phyloP scores from a whole-genome alignment of 2,329 filamentous ascomycete species.

The Podosphaera xanthii region DNA sequence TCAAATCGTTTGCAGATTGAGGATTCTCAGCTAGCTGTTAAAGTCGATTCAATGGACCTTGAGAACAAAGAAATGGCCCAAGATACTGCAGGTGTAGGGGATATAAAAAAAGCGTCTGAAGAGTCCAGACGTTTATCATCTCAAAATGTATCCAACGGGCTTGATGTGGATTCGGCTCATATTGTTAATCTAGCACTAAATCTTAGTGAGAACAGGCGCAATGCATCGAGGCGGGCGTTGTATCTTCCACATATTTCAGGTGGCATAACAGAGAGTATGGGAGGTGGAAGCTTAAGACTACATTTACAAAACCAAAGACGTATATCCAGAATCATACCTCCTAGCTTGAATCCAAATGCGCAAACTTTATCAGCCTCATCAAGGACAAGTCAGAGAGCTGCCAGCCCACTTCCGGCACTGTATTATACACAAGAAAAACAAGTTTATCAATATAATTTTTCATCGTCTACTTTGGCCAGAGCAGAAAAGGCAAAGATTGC shows the following conservation, averaged over 20 bases:
- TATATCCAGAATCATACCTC: constrained; percentile 36
- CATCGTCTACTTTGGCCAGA: constrained; percentile 56
- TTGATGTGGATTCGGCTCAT: constrained; percentile 61
- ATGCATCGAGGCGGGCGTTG: constrained; percentile 29
- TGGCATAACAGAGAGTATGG: constrained; percentile 23
- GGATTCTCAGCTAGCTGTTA: constrained; percentile 8
- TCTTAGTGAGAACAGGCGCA: constrained; percentile 57
- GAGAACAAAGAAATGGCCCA: constrained; percentile 4
- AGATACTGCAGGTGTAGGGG: constrained; percentile 2
- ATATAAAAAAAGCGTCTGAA: neutral
- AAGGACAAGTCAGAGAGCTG: constrained; percentile 20
- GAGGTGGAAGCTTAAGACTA: constrained; percentile 37
- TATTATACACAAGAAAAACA: constrained; percentile 24
- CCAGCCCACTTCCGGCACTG: constrained; percentile 24
- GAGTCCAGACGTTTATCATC: neutral
- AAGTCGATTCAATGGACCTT: constrained; percentile 6
- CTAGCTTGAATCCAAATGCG: constrained; percentile 23
- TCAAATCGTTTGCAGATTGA: constrained; percentile 7
- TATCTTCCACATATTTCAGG: constrained; percentile 17
- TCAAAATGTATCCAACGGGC: constrained; percentile 9
- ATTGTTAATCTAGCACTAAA: constrained; percentile 86
- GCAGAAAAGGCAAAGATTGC: constrained; percentile 68
- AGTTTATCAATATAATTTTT: constrained; percentile 41
- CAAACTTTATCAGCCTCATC: constrained; percentile 18
- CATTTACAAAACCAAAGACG: constrained; percentile 52